These are phyloP conservation scores for Aureoboletus auriporus DNA, from an alignment of 768 basidiomycete species.

Conservation along the genomic window DNA sequence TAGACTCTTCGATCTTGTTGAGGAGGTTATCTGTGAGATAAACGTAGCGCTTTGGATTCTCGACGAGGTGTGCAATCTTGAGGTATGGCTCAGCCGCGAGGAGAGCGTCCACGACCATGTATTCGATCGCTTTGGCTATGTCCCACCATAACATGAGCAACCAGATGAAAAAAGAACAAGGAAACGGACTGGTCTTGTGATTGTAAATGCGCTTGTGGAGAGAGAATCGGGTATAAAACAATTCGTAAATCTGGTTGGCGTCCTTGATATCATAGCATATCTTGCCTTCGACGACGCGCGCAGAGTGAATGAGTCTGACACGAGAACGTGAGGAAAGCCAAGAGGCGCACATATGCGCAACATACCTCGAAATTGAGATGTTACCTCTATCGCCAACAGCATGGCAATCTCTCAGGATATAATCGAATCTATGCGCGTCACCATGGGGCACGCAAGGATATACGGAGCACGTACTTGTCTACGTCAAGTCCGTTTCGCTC, in stretches of 20 bases:
- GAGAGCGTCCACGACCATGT: slow-evolving; percentile 83
- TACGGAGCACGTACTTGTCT: slow-evolving; percentile 54
- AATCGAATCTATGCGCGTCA: slow-evolving; percentile 59
- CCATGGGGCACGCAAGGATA: no score
- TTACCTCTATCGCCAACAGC: slow-evolving; percentile 63
- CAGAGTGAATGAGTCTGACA: slow-evolving; percentile 66
- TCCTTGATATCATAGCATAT: slow-evolving; percentile 86
- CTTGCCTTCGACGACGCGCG: slow-evolving; percentile 67
- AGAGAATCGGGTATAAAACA: slow-evolving; percentile 70
- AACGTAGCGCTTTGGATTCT: slow-evolving; percentile 56
- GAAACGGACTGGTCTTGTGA: slow-evolving; percentile 57
- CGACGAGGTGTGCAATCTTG: slow-evolving; percentile 53
- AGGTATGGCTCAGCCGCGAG: slow-evolving; percentile 61
- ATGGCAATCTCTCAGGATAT: slow-evolving; percentile 71
- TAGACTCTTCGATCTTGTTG: slow-evolving; percentile 51
- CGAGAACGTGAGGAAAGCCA: background rate
- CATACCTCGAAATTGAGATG: slow-evolving; percentile 45
- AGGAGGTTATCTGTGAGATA: slow-evolving; percentile 68
- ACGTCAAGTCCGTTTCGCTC: slow-evolving; percentile 80
- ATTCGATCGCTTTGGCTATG: slow-evolving; percentile 71
- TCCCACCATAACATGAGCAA: background rate
- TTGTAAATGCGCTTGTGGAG: slow-evolving; percentile 83
- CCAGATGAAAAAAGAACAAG: background rate
- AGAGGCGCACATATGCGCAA: background rate
- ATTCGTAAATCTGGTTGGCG: slow-evolving; percentile 67